Conservation (phyloP, 2,329 filamentous ascomycete genomes). For the Colletotrichum cordylinicola region DNA sequence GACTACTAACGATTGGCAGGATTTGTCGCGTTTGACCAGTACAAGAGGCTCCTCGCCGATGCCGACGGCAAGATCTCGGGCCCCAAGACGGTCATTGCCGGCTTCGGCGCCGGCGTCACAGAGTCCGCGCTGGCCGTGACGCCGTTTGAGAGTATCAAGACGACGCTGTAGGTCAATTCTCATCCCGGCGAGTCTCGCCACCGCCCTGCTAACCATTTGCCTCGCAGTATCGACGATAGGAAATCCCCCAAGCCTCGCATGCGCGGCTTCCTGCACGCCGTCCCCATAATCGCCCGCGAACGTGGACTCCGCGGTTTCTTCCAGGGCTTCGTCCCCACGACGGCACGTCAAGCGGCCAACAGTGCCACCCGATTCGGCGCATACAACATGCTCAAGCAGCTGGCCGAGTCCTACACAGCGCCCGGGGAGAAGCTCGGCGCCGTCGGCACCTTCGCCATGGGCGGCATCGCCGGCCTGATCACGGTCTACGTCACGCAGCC, state of each 20-base stretch:
- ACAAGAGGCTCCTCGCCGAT: slow-evolving; percentile 84
- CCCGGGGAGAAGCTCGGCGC: slow-evolving; percentile 94
- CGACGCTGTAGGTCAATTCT: slow-evolving; percentile 69
- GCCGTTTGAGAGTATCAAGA: slow-evolving; percentile 98
- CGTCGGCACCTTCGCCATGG: slow-evolving; percentile 87
- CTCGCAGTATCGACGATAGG: slow-evolving; percentile 85
- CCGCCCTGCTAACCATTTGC: not conserved
- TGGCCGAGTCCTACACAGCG: slow-evolving; percentile 89
- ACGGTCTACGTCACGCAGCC: slow-evolving; percentile 82
- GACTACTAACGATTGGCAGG: slow-evolving; percentile 48
- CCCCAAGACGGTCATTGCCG: slow-evolving; percentile 88
- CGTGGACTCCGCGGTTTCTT: slow-evolving; percentile 92
- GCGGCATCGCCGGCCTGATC: slow-evolving; percentile 85
- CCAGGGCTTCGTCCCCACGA: slow-evolving; percentile 95
- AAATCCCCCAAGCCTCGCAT: slow-evolving; percentile 86
- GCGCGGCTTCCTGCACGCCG: slow-evolving; percentile 90
- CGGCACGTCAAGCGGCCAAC: slow-evolving; percentile 92
- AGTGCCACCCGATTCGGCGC: slow-evolving; percentile 89
- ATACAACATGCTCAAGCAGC: slow-evolving; percentile 89
- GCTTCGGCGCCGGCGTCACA: slow-evolving; percentile 93
- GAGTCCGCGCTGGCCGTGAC: slow-evolving; percentile 94
- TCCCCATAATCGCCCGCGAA: slow-evolving; percentile 85
- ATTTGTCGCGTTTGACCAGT: slow-evolving; percentile 96
- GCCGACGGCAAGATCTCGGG: slow-evolving; percentile 88
- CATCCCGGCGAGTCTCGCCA: not conserved